phyloP scores from a whole-genome alignment of 257 asterid genomes.

The Solanum chiquidenum region DNA sequence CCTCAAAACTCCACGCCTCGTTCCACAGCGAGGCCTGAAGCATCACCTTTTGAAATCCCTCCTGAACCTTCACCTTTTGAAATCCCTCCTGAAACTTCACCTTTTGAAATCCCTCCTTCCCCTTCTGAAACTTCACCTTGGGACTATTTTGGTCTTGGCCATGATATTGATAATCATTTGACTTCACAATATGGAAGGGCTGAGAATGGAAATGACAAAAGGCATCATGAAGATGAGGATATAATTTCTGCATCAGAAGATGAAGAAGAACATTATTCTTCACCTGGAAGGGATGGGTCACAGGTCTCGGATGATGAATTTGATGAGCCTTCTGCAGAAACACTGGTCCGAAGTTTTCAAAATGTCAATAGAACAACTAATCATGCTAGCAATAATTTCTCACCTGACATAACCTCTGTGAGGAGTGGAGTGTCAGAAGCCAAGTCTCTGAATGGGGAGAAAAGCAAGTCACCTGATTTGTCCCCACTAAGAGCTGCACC shows the following conservation, averaged over 20 bases:
- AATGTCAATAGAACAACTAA: slow-evolving; percentile 49
- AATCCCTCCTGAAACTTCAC: slow-evolving; percentile 37
- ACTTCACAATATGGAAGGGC: slow-evolving; percentile 31
- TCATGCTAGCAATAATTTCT: slow-evolving; percentile 12
- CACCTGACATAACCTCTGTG: slow-evolving; percentile 11
- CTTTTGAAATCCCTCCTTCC: slow-evolving; percentile 28
- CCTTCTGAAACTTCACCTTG: slow-evolving; percentile 62
- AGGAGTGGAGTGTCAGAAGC: slow-evolving; percentile 23
- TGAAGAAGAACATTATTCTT: slow-evolving; percentile 35
- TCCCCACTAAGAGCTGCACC: slow-evolving; percentile 60
- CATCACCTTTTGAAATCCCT: slow-evolving; percentile 31
- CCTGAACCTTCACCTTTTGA: slow-evolving; percentile 39
- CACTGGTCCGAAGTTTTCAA: slow-evolving; percentile 75
- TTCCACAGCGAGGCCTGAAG: slow-evolving; percentile 37
- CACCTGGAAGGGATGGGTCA: slow-evolving; percentile 44
- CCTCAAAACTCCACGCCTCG: slow-evolving; percentile 59
- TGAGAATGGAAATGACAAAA: slow-evolving; percentile 20
- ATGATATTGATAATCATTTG: slow-evolving; percentile 53
- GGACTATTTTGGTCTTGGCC: slow-evolving; percentile 83
- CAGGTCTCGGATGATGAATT: slow-evolving; percentile 81
- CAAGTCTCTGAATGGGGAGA: slow-evolving; percentile 38
- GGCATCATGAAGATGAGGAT: slow-evolving; percentile 25
- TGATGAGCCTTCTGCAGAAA: slow-evolving; percentile 69
- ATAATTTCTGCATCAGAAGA: slow-evolving; percentile 35
- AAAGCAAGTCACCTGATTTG: slow-evolving; percentile 50